Evolutionary conservation across 2,329 filamentous ascomycete genomes (phyloP), one percentile per base, ranked within the genome.

Genomic region (Colletotrichum agaves): DNA sequence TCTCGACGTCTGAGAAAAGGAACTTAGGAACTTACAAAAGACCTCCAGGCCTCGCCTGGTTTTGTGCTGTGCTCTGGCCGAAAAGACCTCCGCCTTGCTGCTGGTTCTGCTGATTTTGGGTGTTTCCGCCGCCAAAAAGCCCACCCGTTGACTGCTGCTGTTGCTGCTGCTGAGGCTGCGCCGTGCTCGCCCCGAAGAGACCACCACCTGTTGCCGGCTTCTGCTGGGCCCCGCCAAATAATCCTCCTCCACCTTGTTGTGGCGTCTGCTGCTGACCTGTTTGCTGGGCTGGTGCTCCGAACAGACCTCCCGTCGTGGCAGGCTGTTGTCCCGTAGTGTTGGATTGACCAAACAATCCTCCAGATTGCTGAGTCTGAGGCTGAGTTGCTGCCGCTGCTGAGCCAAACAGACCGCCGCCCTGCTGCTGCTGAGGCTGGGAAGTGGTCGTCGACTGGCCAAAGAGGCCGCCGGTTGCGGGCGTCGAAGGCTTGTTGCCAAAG

Each of bases 381-480:
- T 55, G 50, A 0, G 60, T 12, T 13, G 60, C 21, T 15, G 60
- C 37, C 12, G 49, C 12, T 12, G 44, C 11, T 11, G 19, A 21
- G 39, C 64, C 64, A 19, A 69, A 67, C 10, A 67, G 57, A 17
- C 66, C 62, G 15, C 69, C 68, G 63, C 73, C 63, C 50, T 52
- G 47, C n/a, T 75, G 77, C 50, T 52, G 47, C 68, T 77, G 76
- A 3, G 74, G 72, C 44, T 72, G 74, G 43, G 72, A 70, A 19
- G 73, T 52, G 10, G 69, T 63, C 8, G 53, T 70, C 67, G 63
- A 39, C 17, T 39, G 17, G 21, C 78, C 79, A 70, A 80, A 80
- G 11, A 80, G 72, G 33, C 77, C 75, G 46, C 80, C 76, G 19
- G 78, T 76, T 52, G 80, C 75, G 73, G 81, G 80, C 37, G 65